Percentiles rank a stretch among this genome's conserved stretches.
Conservation (phyloP, 495 filamentous ascomycete genomes). For the Neurospora africana region DNA sequence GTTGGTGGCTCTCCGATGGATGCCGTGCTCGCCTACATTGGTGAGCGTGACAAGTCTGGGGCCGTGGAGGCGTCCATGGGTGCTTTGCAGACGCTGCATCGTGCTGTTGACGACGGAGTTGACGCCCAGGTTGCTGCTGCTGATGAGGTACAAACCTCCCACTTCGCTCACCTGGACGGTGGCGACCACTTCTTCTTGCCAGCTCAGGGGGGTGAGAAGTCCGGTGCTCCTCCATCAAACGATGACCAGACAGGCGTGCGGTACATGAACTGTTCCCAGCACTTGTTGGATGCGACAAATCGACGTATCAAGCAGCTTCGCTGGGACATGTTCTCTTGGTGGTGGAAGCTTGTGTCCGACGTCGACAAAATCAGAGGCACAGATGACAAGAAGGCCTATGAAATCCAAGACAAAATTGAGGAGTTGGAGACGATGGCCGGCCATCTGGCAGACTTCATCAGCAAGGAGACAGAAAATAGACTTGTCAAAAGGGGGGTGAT, state of each 20-base stretch:
- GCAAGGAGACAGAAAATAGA: neutral
- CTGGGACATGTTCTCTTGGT: constrained; percentile 33
- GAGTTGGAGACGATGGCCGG: neutral
- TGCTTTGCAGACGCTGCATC: constrained; percentile 17
- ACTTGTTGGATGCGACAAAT: constrained; percentile 8
- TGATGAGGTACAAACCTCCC: constrained; percentile 24
- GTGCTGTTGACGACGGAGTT: constrained; percentile 23
- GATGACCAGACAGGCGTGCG: constrained; percentile 1
- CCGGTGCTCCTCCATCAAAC: neutral
- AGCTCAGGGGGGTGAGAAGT: neutral
- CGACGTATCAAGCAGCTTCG: constrained; percentile 4
- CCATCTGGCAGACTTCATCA: neutral
- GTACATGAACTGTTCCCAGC: constrained; percentile 17
- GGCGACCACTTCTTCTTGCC: constrained; percentile 20
- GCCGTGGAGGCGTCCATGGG: constrained; percentile 8
- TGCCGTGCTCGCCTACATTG: constrained; percentile 28
- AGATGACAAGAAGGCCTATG: neutral
- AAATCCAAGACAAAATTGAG: neutral
- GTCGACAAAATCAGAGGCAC: too few species aligned
- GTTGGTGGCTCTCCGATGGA: constrained; percentile 40
- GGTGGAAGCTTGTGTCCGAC: constrained; percentile 26
- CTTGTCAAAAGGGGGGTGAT: constrained; percentile 6
- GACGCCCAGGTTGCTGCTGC: constrained; percentile 23
- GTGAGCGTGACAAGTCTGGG: neutral
- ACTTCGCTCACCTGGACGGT: constrained; percentile 18